Evolutionary conservation across 257 asterid species (phyloP), one percentile per base, ranked within the genome.

Genomic region (Rhazya stricta): DNA sequence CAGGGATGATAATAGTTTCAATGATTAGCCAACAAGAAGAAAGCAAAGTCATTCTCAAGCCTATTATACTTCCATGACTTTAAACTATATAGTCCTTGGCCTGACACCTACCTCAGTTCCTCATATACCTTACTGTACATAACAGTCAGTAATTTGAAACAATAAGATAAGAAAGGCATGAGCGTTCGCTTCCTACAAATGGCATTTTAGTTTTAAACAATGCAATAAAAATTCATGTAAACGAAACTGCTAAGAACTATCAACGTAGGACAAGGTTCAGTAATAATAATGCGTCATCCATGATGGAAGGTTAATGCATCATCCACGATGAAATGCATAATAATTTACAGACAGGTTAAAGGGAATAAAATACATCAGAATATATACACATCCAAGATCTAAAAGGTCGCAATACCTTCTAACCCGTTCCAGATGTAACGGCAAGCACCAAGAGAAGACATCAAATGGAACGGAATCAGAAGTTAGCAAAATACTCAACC

Each of bases 11-110:
- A 13, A 72, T 80, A 65, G 54, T 12, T 81, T 88, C 93, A 7
- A 84, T 65, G 16, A 90, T 61, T 61, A 90, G 61, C 96, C 96
- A 88, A 76, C 85, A 88, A n/a, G 79, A 79, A 56, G 83, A 80
- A 9, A 88, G 75, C 75, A 73, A 65, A 71, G 83, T 81, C 91
- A 86, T 86, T 51, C 73, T 61, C 51, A 16, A 41, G 67, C 65
- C 30, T 29, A 5, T 21, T 13, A 6, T 41, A 5, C 43, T 34
- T 21, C 19, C 32, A 61, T 61, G 67, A 23, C 39, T 10, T 29
- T 23, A 2, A 12, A 1, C 43, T 39, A 39, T 39, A 39, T 39
- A 39, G 7, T 1, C 5, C 43, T 1, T 1, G 4, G 43, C 7
- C 43, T 39, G 4, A 3, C 43, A 39, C 1, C n/a, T n/a, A 39